Percentiles rank a stretch among this genome's conserved stretches.
Evolutionary conservation across 306 rosid species (phyloP).

Genomic region (Rubus parviflorus): DNA sequence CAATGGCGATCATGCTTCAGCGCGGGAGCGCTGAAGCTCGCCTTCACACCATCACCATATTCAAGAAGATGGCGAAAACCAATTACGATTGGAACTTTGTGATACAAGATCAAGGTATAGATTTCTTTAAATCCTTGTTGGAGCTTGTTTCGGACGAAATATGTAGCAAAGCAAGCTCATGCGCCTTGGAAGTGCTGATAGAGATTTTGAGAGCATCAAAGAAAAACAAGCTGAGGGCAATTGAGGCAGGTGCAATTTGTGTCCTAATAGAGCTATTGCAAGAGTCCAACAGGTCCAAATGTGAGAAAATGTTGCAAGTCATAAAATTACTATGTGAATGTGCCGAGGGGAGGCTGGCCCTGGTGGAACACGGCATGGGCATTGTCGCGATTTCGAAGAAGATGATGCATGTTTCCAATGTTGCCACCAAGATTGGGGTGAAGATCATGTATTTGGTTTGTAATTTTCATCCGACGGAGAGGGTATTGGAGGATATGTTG

Average conservation of each 20-base stretch:
- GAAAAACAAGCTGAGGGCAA: constrained; percentile 42
- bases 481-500: constrained; percentile 54
- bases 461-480: constrained; percentile 38
- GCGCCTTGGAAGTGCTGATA: constrained; percentile 43
- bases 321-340: constrained; percentile 42
- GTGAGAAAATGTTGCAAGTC: constrained; percentile 40
- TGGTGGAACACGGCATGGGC: constrained; percentile 56
- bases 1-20: constrained; percentile 43
- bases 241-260: constrained; percentile 55
- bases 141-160: constrained; percentile 56
- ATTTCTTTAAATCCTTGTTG: constrained; percentile 51
- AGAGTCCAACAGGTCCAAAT: constrained; percentile 36
- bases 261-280: constrained; percentile 47
- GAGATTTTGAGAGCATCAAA: constrained; percentile 34
- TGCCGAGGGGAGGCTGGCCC: constrained; percentile 51
- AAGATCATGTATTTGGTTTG: constrained; percentile 43
- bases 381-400: constrained; percentile 38
- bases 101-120: constrained; percentile 40
- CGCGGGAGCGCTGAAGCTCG: constrained; percentile 48
- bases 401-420: constrained; percentile 38
- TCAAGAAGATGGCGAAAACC: constrained; percentile 29
- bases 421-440: constrained; percentile 43
- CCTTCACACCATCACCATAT: constrained; percentile 36
- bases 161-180: constrained; percentile 38
- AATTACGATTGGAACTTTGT: constrained; percentile 40